These are phyloP conservation scores for Aristolochia fimbriata DNA, from an alignment of 164 flowering plant genomes.

Conservation along the genomic window DNA sequence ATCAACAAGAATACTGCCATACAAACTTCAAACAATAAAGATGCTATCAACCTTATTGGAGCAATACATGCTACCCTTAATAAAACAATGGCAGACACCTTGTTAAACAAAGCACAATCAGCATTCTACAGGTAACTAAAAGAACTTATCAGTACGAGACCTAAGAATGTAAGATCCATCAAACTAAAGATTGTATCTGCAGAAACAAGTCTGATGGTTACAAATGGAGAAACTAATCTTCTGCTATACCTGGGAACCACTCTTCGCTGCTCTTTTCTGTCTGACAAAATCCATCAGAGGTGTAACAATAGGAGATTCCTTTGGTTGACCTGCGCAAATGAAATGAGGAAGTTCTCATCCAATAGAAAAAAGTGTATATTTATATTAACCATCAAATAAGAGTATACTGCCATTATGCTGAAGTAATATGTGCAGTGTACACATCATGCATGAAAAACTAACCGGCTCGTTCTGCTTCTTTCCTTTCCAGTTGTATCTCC, in stretches of 20 bases:
- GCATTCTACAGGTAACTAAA: no score
- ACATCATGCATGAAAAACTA: constrained; percentile 12
- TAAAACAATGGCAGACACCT: no score
- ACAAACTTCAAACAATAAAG: no score
- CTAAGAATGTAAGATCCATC: no score
- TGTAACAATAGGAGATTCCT: constrained; percentile 64
- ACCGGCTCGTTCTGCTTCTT: constrained; percentile 87
- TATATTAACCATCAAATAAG: not conserved
- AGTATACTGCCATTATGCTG: no score
- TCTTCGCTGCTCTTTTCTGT: constrained; percentile 81
- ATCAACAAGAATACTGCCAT: no score
- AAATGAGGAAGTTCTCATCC: no score
- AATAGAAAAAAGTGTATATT: not conserved
- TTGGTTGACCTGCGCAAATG: constrained; percentile 38
- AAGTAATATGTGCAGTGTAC: not conserved
- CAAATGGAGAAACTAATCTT: not conserved
- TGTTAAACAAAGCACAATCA: no score
- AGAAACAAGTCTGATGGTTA: not conserved
- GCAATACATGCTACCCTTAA: no score
- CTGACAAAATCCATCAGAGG: constrained; percentile 88
- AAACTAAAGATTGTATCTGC: no score
- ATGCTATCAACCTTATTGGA: no score
- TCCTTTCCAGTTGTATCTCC: constrained; percentile 81
- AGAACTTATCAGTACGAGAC: no score
- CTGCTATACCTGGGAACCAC: constrained; percentile 52